These are phyloP conservation scores for Camellia granthamiana DNA, from an alignment of 148 eudicot genomes.

Conservation along the genomic window DNA sequence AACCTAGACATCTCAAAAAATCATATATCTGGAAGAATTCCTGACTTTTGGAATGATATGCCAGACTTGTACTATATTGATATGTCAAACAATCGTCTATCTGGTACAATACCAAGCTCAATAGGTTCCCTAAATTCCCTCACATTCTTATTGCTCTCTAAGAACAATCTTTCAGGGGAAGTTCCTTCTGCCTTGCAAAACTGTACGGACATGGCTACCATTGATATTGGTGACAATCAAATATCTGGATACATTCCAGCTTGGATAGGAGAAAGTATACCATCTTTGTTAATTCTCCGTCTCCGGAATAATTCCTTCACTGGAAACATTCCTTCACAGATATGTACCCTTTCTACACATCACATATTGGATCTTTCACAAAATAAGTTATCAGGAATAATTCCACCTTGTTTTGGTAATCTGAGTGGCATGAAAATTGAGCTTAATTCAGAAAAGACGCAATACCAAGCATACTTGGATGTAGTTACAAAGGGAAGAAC, in stretches of 20 bases:
- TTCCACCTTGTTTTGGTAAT: constrained; percentile 30
- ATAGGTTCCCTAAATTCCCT: constrained; percentile 14
- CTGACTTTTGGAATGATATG: too few species aligned
- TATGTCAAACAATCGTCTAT: constrained; percentile 20
- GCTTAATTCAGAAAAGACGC: neutral
- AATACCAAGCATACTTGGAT: constrained; percentile 7
- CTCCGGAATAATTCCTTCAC: constrained; percentile 10
- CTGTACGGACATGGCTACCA: neutral
- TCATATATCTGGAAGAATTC: too few species aligned
- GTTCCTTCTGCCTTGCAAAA: constrained; percentile 20
- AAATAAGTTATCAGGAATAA: constrained; percentile 24
- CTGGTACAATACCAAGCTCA: constrained; percentile 22
- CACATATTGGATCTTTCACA: constrained; percentile 21
- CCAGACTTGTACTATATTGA: neutral
- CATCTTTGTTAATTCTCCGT: constrained; percentile 7
- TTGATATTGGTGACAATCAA: constrained; percentile 23
- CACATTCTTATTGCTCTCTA: neutral
- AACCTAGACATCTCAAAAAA: too few species aligned
- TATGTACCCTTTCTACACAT: constrained; percentile 22
- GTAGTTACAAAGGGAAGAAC: constrained; percentile 17
- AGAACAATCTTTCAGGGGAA: constrained; percentile 17
- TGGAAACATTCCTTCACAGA: constrained; percentile 19
- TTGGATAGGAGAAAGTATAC: constrained; percentile 26
- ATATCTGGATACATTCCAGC: constrained; percentile 16
- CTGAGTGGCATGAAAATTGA: constrained; percentile 5